Evolutionary conservation across 1,284 basidiomycete genomes (phyloP).

Genomic region (Inonotus obliquus): DNA sequence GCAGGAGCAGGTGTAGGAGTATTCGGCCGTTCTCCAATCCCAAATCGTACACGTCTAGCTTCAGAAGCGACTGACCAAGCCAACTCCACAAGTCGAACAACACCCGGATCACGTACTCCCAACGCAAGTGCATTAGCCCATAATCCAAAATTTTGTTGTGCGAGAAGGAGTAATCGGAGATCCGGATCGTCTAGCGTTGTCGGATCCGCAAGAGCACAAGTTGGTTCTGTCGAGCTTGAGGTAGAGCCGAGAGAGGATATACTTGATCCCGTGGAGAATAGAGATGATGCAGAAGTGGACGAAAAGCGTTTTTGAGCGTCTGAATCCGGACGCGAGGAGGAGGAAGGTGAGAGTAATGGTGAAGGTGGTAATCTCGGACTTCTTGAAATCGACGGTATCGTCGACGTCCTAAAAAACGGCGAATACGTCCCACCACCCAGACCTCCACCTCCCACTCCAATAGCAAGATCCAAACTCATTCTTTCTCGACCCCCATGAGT

Average conservation of each 20-base stretch:
- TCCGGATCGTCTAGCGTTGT: not conserved
- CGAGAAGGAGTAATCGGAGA: slow-evolving; percentile 5
- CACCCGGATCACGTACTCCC: slow-evolving; percentile 1
- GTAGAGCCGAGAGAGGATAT: not conserved
- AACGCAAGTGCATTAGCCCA: slow-evolving; percentile 16
- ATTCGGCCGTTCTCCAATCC: not conserved
- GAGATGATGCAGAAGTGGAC: slow-evolving; percentile 8
- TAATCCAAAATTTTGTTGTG: slow-evolving; percentile 15
- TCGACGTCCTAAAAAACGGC: not conserved
- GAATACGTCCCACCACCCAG: not conserved
- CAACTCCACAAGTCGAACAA: slow-evolving; percentile 9
- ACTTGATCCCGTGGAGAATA: slow-evolving; percentile 2
- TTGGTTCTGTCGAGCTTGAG: not conserved
- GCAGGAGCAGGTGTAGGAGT: not conserved
- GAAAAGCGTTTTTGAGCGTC: not conserved
- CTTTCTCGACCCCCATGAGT: not conserved
- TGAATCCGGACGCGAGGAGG: not conserved
- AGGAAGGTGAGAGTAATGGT: not conserved
- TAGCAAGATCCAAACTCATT: not conserved
- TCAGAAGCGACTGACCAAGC: slow-evolving; percentile 11
- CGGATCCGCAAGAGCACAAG: slow-evolving; percentile 3
- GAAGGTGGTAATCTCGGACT: slow-evolving; percentile 1
- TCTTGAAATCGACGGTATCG: not conserved
- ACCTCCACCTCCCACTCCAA: too few species aligned
- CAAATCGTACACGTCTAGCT: slow-evolving; percentile 7